A percentile compares a stretch with the other conserved stretches of the same genome.
Evolutionary conservation across 1,139 yeast species (phyloP).

Genomic region (Magnusiomyces paraingens): DNA sequence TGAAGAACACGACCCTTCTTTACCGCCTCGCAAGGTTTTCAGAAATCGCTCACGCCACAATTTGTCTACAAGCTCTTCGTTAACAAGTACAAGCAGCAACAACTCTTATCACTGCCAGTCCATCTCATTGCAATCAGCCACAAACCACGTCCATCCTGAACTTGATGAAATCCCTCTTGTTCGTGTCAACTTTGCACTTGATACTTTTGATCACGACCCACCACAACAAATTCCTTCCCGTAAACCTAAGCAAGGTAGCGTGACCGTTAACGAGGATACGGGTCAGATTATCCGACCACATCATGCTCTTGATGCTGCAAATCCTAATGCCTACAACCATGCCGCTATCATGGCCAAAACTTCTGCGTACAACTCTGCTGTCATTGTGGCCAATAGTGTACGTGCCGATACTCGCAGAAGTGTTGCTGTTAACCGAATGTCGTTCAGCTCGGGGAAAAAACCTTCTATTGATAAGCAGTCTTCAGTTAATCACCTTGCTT

Average conservation of each 20-base stretch:
- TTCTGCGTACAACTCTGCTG: constrained; percentile 31
- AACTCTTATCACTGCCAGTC: no score
- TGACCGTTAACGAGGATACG: constrained; percentile 40
- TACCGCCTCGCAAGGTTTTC: not conserved
- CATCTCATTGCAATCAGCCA: constrained; percentile 27
- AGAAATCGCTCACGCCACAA: not conserved
- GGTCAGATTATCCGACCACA: constrained; percentile 29
- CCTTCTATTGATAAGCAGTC: no score
- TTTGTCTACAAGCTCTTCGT: not conserved
- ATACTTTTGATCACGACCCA: constrained; percentile 67
- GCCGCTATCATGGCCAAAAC: constrained; percentile 28
- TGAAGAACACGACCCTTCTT: not conserved
- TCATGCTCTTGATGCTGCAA: constrained; percentile 23
- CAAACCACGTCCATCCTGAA: constrained; percentile 18
- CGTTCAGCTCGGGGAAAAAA: constrained; percentile 18
- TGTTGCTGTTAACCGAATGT: not conserved
- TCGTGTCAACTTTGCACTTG: constrained; percentile 65
- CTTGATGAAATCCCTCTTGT: constrained; percentile 15
- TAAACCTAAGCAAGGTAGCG: constrained; percentile 74
- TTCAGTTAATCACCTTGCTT: no score
- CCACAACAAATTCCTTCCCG: constrained; percentile 94
- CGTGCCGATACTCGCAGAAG: constrained; percentile 10
- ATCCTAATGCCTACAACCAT: constrained; percentile 20
- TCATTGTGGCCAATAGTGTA: constrained; percentile 29
- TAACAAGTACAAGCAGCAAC: no score